phyloP scores from a whole-genome alignment of 306 rosid genomes.

The Dicorynia guianensis region DNA sequence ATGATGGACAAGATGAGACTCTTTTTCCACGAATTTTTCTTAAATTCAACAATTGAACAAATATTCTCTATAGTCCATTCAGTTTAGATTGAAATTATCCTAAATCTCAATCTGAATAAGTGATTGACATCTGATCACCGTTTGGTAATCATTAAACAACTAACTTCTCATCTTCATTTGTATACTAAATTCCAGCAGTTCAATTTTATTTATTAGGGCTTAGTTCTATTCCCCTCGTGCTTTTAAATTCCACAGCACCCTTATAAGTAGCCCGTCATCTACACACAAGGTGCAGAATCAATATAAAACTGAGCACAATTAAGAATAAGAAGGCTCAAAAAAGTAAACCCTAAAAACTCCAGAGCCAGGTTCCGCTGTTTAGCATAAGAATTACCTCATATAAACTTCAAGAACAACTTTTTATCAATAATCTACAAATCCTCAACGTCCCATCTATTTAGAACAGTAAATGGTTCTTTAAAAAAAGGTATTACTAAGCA shows the following conservation, averaged over 20 bases:
- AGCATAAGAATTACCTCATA: no score
- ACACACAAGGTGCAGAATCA: constrained; percentile 20
- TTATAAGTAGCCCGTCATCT: constrained; percentile 18
- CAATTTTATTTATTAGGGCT: constrained; percentile 3
- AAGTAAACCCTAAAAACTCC: no score
- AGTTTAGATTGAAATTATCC: constrained; percentile 17
- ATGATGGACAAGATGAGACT: not conserved
- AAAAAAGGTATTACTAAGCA: no score
- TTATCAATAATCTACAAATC: no score
- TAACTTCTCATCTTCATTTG: not conserved
- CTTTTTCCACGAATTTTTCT: not conserved
- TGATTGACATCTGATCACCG: not conserved
- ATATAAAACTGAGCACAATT: not conserved
- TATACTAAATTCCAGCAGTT: constrained; percentile 1
- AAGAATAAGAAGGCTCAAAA: no score
- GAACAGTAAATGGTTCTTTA: no score
- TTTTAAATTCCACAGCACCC: not conserved
- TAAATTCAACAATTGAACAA: not conserved
- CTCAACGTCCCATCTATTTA: no score
- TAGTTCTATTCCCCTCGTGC: not conserved
- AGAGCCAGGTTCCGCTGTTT: no score
- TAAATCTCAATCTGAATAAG: constrained; percentile 7
- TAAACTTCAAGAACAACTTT: no score
- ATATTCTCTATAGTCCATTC: constrained; percentile 1
- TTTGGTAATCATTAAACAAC: not conserved